Evolutionary conservation across 2,329 filamentous ascomycete genomes (phyloP).

Genomic region (Arthrobotrys pseudoclavata): DNA sequence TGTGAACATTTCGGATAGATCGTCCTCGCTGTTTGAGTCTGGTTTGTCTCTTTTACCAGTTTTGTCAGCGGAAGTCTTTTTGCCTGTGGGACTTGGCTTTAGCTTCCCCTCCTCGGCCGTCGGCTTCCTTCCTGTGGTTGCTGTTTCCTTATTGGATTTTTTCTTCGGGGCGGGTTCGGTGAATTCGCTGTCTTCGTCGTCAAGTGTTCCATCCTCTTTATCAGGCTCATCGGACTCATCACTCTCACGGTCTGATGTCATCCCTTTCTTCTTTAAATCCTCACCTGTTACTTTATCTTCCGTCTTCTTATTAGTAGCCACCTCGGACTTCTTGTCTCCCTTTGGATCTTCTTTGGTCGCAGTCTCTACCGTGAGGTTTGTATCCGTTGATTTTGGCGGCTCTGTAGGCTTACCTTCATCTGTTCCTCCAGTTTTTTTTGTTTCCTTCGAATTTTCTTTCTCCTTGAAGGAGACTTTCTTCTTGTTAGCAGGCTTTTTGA

Average conservation of each 20-base stretch:
- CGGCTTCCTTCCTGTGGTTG: too few relatives aligned
- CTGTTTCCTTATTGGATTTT: background rate
- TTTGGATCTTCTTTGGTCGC: background rate
- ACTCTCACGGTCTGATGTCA: background rate
- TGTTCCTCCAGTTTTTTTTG: background rate
- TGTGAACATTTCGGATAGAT: background rate
- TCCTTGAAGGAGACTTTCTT: too few relatives aligned
- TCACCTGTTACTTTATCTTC: background rate
- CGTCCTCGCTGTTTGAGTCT: background rate
- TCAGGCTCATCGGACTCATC: background rate
- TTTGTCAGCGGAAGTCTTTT: too few relatives aligned
- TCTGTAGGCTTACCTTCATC: background rate
- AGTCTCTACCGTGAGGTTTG: background rate
- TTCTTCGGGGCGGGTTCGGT: too few relatives aligned
- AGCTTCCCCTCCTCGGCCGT: background rate
- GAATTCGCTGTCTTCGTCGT: too few relatives aligned
- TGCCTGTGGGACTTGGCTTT: background rate
- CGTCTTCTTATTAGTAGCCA: background rate
- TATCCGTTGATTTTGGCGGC: too few relatives aligned
- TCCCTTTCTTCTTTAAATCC: background rate
- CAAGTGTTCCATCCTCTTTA: background rate
- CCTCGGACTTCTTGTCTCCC: background rate
- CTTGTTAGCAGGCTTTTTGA: background rate
- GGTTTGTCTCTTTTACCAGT: background rate
- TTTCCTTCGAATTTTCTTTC: background rate